Evolutionary conservation across 768 basidiomycete species (phyloP).

Genomic region (Boletus patriciae): DNA sequence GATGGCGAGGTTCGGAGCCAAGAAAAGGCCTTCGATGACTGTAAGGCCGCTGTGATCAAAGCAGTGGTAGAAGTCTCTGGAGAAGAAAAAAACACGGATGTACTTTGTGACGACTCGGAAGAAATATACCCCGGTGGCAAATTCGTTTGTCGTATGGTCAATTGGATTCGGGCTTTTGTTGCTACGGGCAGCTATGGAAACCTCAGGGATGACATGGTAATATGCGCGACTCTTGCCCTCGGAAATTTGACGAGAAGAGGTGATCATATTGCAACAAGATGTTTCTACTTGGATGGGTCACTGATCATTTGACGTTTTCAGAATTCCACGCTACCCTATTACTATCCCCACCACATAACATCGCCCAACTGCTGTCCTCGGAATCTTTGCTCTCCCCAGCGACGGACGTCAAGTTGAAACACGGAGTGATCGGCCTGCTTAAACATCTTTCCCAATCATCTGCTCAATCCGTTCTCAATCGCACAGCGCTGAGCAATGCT

Average conservation of each 20-base stretch:
- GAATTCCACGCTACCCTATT: constrained; percentile 62
- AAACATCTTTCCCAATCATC: constrained; percentile 81
- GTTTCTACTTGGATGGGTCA: not conserved
- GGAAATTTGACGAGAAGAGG: constrained; percentile 82
- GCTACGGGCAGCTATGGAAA: constrained; percentile 34
- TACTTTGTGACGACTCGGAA: constrained; percentile 71
- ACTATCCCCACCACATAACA: constrained; percentile 60
- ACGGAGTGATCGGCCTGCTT: constrained; percentile 82
- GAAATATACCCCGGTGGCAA: constrained; percentile 59
- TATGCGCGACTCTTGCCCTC: constrained; percentile 79
- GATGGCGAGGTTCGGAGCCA: constrained; percentile 53
- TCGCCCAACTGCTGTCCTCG: constrained; percentile 63
- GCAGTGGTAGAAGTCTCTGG: constrained; percentile 84
- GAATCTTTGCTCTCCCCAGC: constrained; percentile 50
- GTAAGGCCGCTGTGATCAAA: constrained; percentile 85
- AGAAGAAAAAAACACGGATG: constrained; percentile 74
- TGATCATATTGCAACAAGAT: constrained; percentile 28
- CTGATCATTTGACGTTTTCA: constrained; percentile 29
- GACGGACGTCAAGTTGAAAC: constrained; percentile 81
- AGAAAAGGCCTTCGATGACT: constrained; percentile 73
- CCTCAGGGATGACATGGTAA: constrained; percentile 70
- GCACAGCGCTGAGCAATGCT: constrained; percentile 56
- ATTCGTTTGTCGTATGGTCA: constrained; percentile 71
- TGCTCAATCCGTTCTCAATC: constrained; percentile 57
- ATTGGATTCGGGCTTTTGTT: constrained; percentile 68